Base-by-base conservation (phyloP, 1,139 yeast species). In the Kazachstania sp. region DNA sequence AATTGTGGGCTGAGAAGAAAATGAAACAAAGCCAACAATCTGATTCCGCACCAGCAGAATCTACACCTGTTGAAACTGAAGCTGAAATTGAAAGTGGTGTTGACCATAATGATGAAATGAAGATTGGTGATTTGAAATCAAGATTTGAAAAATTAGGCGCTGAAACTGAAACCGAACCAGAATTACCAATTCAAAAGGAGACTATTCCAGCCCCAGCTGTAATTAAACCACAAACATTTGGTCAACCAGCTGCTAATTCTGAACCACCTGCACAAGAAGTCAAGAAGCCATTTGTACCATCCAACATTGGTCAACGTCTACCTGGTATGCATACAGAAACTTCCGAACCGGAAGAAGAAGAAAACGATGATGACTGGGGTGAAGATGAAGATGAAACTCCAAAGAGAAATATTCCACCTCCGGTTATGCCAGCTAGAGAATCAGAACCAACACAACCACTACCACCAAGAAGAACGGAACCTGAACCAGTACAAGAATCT, bases 1-100 rank as follows among this genome's bases (percentile, higher is more conserved):
- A 88, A 67, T 63, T 86, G 36, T 88, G 97, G 97, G 97, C 97
- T 19, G 96, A 86, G 65, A 86, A 81, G 72, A 82, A 83, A 64
- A 92, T 72, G 57, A 71, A 72, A 16, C 52, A 39, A 18, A 54
- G 49, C 46, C 42, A 39, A 11, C 35, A 39, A 31, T 23, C 28
- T 4, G 34, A 39, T 13, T n/a, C 12, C n/a, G 20, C 18, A 9
- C 7, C 12, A 11, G 35, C 29, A 11, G 32, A 5, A 11, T 11
- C 35, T 6, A 6, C 20, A 18, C 11, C 31, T 6, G 47, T 45
- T 20, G 50, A 30, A 11, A 16, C 44, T 37, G 15, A 8, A 12
- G 5, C 30, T 45, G 53, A 53, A 23, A 52, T 40, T 1, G 48
- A 46, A 20, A 19, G 15, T 26, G 41, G 41, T 9, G 41, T 38